Evolutionary conservation across 2,329 filamentous ascomycete species (phyloP).

Genomic region (Fusarium anthophilum): DNA sequence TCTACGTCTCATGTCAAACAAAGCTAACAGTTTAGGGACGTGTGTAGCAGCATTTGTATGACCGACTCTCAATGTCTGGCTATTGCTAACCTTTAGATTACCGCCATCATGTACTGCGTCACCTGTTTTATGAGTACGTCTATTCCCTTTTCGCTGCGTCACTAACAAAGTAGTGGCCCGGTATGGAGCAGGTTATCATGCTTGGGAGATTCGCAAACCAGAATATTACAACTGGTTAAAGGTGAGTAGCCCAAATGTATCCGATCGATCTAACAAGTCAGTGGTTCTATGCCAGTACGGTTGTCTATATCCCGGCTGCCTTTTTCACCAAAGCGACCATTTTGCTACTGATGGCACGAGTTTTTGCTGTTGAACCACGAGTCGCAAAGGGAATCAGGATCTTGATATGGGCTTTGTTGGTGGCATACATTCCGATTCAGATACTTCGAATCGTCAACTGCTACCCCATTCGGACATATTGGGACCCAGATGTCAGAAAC

Average conservation of each 20-base stretch:
- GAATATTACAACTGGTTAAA: constrained; percentile 35
- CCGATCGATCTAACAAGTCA: neutral
- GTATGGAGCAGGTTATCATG: constrained; percentile 32
- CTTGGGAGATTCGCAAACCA: constrained; percentile 30
- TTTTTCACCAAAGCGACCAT: constrained; percentile 40
- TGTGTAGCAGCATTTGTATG: constrained; percentile 32
- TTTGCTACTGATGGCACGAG: constrained; percentile 35
- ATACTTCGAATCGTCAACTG: constrained; percentile 55
- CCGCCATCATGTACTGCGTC: constrained; percentile 7
- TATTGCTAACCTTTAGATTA: constrained; percentile 17
- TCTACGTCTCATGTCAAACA: neutral
- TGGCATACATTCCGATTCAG: constrained; percentile 26
- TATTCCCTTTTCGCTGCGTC: neutral
- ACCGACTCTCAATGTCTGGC: neutral
- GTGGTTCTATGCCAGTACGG: constrained; percentile 38
- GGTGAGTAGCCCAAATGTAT: neutral
- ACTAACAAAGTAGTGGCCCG: constrained; percentile 29
- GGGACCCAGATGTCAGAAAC: constrained; percentile 42
- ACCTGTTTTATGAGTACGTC: constrained; percentile 31
- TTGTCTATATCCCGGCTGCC: constrained; percentile 31
- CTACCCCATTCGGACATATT: constrained; percentile 53
- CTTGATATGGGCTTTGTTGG: constrained; percentile 30
- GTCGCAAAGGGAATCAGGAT: constrained; percentile 26
- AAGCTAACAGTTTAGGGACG: constrained; percentile 25
- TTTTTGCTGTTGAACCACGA: constrained; percentile 28